Conservation (phyloP, 768 basidiomycete species). For the Pluteus cervinus region DNA sequence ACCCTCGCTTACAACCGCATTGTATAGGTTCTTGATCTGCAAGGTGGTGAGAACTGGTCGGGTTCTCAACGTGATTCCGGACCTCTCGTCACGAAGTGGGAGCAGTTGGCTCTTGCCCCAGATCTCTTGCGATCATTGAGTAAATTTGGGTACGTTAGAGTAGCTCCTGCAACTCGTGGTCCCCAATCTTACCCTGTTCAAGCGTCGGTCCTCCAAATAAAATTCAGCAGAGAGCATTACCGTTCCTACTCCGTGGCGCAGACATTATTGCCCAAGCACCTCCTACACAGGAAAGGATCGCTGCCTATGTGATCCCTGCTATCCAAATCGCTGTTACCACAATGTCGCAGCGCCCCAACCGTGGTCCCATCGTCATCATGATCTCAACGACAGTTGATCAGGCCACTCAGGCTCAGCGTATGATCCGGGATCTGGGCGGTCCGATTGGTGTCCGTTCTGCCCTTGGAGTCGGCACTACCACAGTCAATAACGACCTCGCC, state of each 20-base stretch:
- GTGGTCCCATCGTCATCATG: constrained; percentile 87
- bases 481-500: constrained; percentile 50
- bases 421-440: constrained; percentile 91
- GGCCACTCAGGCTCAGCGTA: constrained; percentile 93
- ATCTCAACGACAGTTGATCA: constrained; percentile 98
- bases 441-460: constrained; percentile 90
- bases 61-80: constrained; percentile 62
- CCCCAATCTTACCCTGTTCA: constrained; percentile 4
- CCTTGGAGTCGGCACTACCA: constrained; percentile 77
- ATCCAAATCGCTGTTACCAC: constrained; percentile 76
- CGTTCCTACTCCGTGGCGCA: constrained; percentile 87
- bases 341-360: constrained; percentile 48
- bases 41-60: constrained; percentile 48
- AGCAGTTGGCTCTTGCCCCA: constrained; percentile 79
- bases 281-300: constrained; percentile 96
- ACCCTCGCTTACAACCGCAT: constrained; percentile 6
- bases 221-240: constrained; percentile 94
- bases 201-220: constrained; percentile 98
- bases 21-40: constrained; percentile 46
- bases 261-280: constrained; percentile 99
- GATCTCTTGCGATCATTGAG: constrained; percentile 84
- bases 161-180: not conserved
- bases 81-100: constrained; percentile 91
- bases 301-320: constrained; percentile 92
- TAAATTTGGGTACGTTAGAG: constrained; percentile 80